phyloP scores from a whole-genome alignment of 495 filamentous ascomycete species.

The Hypoxylon perforatum region DNA sequence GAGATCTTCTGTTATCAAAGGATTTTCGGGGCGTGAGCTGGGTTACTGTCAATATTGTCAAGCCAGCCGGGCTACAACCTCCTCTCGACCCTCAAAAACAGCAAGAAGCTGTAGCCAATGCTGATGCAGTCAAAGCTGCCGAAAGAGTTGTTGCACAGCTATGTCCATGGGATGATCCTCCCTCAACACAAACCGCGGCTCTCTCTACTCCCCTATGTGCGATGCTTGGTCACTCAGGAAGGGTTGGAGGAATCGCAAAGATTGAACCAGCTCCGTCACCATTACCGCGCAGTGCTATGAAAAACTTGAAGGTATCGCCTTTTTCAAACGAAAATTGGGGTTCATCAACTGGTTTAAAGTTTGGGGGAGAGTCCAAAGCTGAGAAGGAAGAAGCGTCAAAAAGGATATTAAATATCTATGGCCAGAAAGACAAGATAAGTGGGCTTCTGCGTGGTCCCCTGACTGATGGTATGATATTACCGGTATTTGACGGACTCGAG shows the following conservation, averaged over 20 bases:
- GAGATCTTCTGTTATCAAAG: slow-evolving; percentile 73
- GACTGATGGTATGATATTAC: slow-evolving; percentile 86
- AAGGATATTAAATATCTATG: slow-evolving; percentile 66
- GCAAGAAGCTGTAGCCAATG: slow-evolving; percentile 66
- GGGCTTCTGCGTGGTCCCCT: slow-evolving; percentile 85
- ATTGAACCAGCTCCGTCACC: slow-evolving; percentile 70
- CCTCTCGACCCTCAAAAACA: slow-evolving; percentile 79
- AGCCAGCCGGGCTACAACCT: slow-evolving; percentile 79
- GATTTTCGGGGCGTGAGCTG: slow-evolving; percentile 78
- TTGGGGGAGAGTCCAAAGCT: slow-evolving; percentile 85
- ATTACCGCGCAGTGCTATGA: slow-evolving; percentile 48
- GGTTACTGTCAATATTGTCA: slow-evolving; percentile 80
- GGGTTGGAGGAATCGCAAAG: slow-evolving; percentile 89
- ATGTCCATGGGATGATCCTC: slow-evolving; percentile 84
- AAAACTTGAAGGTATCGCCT: slow-evolving; percentile 79
- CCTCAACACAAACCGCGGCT: slow-evolving; percentile 78
- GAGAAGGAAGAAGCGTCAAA: slow-evolving; percentile 75
- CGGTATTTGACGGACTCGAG: slow-evolving; percentile 53
- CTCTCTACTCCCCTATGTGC: slow-evolving; percentile 81
- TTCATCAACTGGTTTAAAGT: slow-evolving; percentile 75
- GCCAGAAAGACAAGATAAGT: slow-evolving; percentile 59
- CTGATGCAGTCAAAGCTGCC: slow-evolving; percentile 65
- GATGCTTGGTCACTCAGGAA: slow-evolving; percentile 71
- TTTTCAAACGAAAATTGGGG: slow-evolving; percentile 68
- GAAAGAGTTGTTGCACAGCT: slow-evolving; percentile 80